phyloP scores from a whole-genome alignment of 768 basidiomycete species.

The Russula sp. region DNA sequence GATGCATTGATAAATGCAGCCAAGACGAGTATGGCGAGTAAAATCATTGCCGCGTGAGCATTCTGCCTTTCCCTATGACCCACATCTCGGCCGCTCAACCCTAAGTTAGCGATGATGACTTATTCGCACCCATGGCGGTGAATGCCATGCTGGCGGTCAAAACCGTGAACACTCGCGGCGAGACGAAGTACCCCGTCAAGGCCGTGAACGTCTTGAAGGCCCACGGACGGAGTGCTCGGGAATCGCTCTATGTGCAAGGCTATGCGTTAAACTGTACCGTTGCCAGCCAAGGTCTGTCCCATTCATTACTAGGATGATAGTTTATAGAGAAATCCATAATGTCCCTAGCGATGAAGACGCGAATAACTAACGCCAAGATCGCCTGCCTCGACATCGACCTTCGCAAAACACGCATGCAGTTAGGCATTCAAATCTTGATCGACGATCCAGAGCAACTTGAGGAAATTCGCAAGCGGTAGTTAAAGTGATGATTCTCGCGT shows the following conservation, averaged over 20 bases:
- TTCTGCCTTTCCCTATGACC: not conserved
- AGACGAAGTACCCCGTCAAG: slow-evolving; percentile 98
- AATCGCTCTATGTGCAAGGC: slow-evolving; percentile 91
- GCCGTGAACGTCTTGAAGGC: slow-evolving; percentile 98
- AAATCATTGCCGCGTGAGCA: slow-evolving; percentile 92
- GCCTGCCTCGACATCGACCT: slow-evolving; percentile 98
- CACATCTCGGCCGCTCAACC: slow-evolving; percentile 9
- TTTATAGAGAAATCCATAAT: not conserved
- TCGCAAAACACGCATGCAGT: slow-evolving; percentile 93
- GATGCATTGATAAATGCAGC: slow-evolving; percentile 94
- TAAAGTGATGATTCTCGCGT: slow-evolving; percentile 21
- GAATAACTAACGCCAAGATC: slow-evolving; percentile 90
- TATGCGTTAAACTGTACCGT: slow-evolving; percentile 99
- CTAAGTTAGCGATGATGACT: slow-evolving; percentile 77
- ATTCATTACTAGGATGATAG: not conserved
- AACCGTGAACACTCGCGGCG: slow-evolving; percentile 88
- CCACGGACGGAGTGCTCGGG: slow-evolving; percentile 91
- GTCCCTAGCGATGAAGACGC: slow-evolving; percentile 88
- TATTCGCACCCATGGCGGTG: slow-evolving; percentile 98
- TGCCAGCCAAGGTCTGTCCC: slow-evolving; percentile 83
- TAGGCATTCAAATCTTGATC: slow-evolving; percentile 95
- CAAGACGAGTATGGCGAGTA: slow-evolving; percentile 98
- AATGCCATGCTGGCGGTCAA: slow-evolving; percentile 98
- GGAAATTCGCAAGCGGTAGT: slow-evolving; percentile 86
- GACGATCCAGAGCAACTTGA: slow-evolving; percentile 96